phyloP scores from a whole-genome alignment of 2,329 filamentous ascomycete species.

The Botrytis byssoidea region DNA sequence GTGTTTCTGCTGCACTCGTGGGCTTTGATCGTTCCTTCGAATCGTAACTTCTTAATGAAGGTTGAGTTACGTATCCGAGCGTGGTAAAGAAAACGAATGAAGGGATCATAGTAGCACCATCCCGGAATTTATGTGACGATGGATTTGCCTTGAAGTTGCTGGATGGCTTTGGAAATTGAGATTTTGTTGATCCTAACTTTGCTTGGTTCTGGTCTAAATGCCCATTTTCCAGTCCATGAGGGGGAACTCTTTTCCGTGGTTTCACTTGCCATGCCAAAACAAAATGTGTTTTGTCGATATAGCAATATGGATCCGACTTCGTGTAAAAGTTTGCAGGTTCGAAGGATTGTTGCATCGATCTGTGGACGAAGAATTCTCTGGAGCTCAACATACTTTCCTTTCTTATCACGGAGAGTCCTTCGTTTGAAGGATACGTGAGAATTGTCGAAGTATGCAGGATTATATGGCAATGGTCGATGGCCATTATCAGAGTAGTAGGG shows the following conservation, averaged over 20 bases:
- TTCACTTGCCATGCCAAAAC: background rate
- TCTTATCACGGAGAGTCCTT: background rate
- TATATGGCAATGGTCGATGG: background rate
- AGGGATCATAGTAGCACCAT: background rate
- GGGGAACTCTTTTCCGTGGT: background rate
- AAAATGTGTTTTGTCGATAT: background rate
- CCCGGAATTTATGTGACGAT: background rate
- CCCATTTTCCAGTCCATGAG: background rate
- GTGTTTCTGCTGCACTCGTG: background rate
- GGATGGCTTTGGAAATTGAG: background rate
- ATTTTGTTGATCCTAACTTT: no score
- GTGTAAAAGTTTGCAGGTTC: background rate
- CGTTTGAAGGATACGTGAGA: background rate
- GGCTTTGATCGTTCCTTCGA: background rate
- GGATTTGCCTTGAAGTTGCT: background rate
- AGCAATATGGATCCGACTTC: background rate
- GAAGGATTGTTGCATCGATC: background rate
- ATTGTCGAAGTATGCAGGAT: background rate
- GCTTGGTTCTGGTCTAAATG: background rate
- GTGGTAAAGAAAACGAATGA: background rate
- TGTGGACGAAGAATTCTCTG: background rate
- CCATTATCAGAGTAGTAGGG: background rate
- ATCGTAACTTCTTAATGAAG: background rate
- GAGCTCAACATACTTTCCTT: background rate
- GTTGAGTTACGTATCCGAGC: background rate